Conservation (phyloP, 768 basidiomycete species). For the Trametes gibbosa region DNA sequence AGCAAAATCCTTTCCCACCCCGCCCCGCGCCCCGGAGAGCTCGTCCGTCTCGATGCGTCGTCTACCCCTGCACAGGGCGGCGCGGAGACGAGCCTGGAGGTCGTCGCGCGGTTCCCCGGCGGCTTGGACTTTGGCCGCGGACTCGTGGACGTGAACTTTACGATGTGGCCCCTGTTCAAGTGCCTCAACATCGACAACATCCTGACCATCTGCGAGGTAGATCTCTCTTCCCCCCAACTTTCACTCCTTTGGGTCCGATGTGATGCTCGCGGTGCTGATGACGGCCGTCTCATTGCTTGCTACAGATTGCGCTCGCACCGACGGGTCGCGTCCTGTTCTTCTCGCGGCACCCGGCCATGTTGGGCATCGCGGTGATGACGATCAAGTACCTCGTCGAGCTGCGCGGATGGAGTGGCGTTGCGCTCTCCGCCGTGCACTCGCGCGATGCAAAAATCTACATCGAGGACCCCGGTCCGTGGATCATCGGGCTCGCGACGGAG, state of each 20-base stretch:
- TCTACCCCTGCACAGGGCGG: conserved; percentile 49
- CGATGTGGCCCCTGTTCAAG: conserved; percentile 96
- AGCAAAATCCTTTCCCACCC: conserved; percentile 86
- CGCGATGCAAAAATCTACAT: conserved; percentile 92
- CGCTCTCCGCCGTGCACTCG: conserved; percentile 77
- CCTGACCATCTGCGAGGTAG: conserved; percentile 85
- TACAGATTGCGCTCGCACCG: conserved; percentile 79
- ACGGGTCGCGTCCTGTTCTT: conserved; percentile 86
- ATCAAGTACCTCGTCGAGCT: conserved; percentile 90
- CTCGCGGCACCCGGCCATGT: conserved; percentile 88
- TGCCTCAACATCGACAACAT: conserved; percentile 92
- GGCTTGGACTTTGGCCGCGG: conserved; percentile 90
- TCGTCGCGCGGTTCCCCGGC: conserved; percentile 89
- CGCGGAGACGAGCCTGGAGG: conserved; percentile 61
- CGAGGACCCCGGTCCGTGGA: conserved; percentile 97
- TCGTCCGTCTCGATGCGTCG: conserved; percentile 83
- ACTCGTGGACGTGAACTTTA: conserved; percentile 91
- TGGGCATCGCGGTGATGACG: conserved; percentile 88
- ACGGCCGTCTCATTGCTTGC: background rate
- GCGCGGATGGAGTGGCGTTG: conserved; percentile 90
- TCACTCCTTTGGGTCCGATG: background rate
- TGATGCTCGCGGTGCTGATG: background rate
- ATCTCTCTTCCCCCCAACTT: conserved; percentile 18
- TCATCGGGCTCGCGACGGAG: conserved; percentile 86
- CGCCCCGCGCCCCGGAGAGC: conserved; percentile 82